These are phyloP conservation scores for Trichoderma hamatum DNA, from an alignment of 2,329 filamentous ascomycete species.

Conservation along the genomic window DNA sequence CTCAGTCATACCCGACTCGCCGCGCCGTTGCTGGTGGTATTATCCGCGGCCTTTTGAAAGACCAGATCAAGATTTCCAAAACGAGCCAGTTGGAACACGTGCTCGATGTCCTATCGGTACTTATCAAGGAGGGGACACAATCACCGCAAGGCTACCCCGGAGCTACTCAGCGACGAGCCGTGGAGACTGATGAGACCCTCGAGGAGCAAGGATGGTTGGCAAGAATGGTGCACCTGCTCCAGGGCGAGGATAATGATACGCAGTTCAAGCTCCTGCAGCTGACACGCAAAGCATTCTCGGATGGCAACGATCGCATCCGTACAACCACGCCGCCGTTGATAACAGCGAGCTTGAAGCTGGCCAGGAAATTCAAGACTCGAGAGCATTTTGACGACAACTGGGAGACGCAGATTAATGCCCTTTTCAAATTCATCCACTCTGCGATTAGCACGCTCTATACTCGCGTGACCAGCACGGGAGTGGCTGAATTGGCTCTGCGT, in stretches of 20 bases:
- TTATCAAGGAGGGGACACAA: slow-evolving; percentile 92
- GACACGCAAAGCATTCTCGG: slow-evolving; percentile 80
- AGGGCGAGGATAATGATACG: slow-evolving; percentile 83
- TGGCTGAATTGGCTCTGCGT: slow-evolving; percentile 84
- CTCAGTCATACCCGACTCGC: slow-evolving; percentile 90
- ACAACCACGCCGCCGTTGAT: slow-evolving; percentile 94
- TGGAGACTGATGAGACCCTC: slow-evolving; percentile 94
- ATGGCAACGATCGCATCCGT: slow-evolving; percentile 93
- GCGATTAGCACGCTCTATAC: slow-evolving; percentile 85
- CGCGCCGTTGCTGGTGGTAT: slow-evolving; percentile 90
- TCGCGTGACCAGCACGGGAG: slow-evolving; percentile 74
- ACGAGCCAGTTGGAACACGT: slow-evolving; percentile 83
- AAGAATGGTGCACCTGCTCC: slow-evolving; percentile 84
- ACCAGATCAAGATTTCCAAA: slow-evolving; percentile 78
- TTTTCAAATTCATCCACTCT: slow-evolving; percentile 96
- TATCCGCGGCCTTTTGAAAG: slow-evolving; percentile 77
- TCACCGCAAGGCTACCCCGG: slow-evolving; percentile 82
- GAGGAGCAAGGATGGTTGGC: slow-evolving; percentile 98
- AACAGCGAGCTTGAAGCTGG: slow-evolving; percentile 86
- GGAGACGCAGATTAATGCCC: slow-evolving; percentile 67
- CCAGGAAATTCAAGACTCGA: slow-evolving; percentile 82
- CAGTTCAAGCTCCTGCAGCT: slow-evolving; percentile 93
- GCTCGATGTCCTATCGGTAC: slow-evolving; percentile 81
- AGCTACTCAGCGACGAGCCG: slow-evolving; percentile 70
- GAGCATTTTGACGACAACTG: slow-evolving; percentile 77